Base-by-base conservation (phyloP, 2,329 filamentous ascomycete genomes). In the Balansia obtecta region DNA sequence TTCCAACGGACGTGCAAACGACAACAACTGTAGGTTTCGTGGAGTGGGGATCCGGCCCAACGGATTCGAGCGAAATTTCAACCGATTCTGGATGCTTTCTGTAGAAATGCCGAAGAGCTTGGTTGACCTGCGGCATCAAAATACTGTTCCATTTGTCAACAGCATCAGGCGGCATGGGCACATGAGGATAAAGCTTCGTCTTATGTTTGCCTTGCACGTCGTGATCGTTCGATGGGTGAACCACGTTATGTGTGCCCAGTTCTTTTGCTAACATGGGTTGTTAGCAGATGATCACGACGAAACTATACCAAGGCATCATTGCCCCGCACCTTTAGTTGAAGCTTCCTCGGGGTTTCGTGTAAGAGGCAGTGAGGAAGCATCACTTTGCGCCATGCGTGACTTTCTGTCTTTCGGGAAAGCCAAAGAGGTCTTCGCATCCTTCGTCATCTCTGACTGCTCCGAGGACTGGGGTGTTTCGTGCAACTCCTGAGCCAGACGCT, bases 61-160 rank as follows among this genome's bases (percentile, higher is more conserved):
- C 80, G 0, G 82, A 84, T 53, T 88, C 81, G 1, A 91, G 76
- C 10, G 84, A 85, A 40, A 91, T 88, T 58, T 87, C 86, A 34
- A 88, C 80, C 0, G 85, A 87, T 62, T 91, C 86, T 0, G 82
- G 77, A 46, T 87, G 77, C 57, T 86, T 86, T 55, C 78, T 78
- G 58, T 89, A 82, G 53, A 86, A 87, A 47, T 79, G 76, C 20
- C 82, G 78, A 15, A 89, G 73, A 1, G 86, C 79, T 16, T 79
- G 73, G 61, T 88, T 86, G 53, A 91, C 78, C 53, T 86, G 82
- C 1, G 83, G 83, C 71, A 88, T 86, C 51, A 88, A 67, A 2
- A 75, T 75, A 1, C 71, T 73, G 57, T 89, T 84, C 86, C 86
- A 91, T 54, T 82, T 77, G 37, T 86, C 80, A 2, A 88, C 69